phyloP scores from a whole-genome alignment of 2,329 filamentous ascomycete species.

The Aureobasidium sp. region DNA sequence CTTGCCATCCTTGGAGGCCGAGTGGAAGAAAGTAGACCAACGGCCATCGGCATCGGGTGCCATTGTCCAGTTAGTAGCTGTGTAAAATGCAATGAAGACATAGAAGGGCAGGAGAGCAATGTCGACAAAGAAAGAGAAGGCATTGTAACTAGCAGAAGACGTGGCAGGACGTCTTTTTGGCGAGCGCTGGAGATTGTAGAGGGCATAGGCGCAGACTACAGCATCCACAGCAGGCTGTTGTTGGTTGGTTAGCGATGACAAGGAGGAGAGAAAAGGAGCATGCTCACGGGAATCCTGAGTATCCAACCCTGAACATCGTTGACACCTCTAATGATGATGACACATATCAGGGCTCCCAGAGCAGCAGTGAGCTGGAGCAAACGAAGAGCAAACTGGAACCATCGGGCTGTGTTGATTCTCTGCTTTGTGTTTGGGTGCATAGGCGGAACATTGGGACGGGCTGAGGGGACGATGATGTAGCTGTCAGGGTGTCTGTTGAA shows the following conservation, averaged over 20 bases:
- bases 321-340: slow-evolving; percentile 66
- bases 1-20: slow-evolving; percentile 50
- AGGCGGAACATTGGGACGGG: slow-evolving; percentile 50
- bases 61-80: slow-evolving; percentile 44
- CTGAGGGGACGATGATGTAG: slow-evolving; percentile 56
- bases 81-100: slow-evolving; percentile 48
- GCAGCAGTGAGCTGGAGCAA: slow-evolving; percentile 59
- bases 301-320: slow-evolving; percentile 62
- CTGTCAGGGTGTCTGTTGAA: slow-evolving; percentile 82
- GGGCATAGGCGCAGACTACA: slow-evolving; percentile 63
- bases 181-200: slow-evolving; percentile 69
- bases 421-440: slow-evolving; percentile 64
- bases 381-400: slow-evolving; percentile 60
- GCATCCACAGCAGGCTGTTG: slow-evolving; percentile 65
- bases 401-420: slow-evolving; percentile 60
- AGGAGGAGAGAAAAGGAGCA: neutral
- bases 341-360: slow-evolving; percentile 61
- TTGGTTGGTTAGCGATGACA: neutral
- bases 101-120: slow-evolving; percentile 55
- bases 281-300: slow-evolving; percentile 63
- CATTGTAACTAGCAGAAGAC: slow-evolving; percentile 80
- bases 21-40: slow-evolving; percentile 61
- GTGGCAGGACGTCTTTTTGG: slow-evolving; percentile 63
- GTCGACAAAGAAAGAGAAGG: slow-evolving; percentile 72
- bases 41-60: slow-evolving; percentile 33